Evolutionary conservation across 2,329 filamentous ascomycete species (phyloP).

Genomic region (Paraphoma chrysanthemicola): DNA sequence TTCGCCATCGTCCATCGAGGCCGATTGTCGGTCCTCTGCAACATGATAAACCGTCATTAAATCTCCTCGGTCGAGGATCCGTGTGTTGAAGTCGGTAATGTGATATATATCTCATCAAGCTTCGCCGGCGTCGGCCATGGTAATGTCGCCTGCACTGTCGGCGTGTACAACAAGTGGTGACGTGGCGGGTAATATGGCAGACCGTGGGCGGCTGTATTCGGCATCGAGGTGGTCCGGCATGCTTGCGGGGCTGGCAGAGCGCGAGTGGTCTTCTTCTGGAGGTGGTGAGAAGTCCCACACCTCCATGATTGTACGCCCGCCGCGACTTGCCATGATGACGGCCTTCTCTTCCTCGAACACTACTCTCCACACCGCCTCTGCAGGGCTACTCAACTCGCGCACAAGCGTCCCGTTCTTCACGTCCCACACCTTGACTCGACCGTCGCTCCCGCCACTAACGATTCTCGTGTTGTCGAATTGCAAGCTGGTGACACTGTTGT

Average conservation of each 20-base stretch:
- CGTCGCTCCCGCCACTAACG: conserved; percentile 94
- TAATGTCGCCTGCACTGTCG: conserved; percentile 33
- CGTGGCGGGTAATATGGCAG: conserved; percentile 35
- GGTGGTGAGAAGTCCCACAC: conserved; percentile 91
- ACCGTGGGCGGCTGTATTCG: conserved; percentile 41
- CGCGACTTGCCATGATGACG: conserved; percentile 88
- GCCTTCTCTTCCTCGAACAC: conserved; percentile 99
- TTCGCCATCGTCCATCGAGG: background rate
- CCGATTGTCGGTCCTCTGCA: background rate
- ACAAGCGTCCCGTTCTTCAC: conserved; percentile 89
- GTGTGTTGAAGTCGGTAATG: conserved; percentile 1
- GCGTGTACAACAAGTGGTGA: conserved; percentile 28
- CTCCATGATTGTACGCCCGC: conserved; percentile 94
- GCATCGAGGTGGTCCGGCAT: conserved; percentile 49
- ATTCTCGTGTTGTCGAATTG: conserved; percentile 97
- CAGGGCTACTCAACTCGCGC: conserved; percentile 86
- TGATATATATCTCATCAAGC: conserved; percentile 6
- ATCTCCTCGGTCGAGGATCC: conserved; percentile 4
- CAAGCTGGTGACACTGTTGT: conserved; percentile 96
- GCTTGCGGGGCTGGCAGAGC: conserved; percentile 52
- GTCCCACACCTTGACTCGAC: conserved; percentile 98
- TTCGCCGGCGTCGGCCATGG: conserved; percentile 40
- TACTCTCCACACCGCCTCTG: conserved; percentile 96
- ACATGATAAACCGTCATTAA: conserved; percentile 1
- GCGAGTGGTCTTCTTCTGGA: conserved; percentile 61